Conservation (phyloP, 2,329 filamentous ascomycete species). For the Epichloe aotearoae region DNA sequence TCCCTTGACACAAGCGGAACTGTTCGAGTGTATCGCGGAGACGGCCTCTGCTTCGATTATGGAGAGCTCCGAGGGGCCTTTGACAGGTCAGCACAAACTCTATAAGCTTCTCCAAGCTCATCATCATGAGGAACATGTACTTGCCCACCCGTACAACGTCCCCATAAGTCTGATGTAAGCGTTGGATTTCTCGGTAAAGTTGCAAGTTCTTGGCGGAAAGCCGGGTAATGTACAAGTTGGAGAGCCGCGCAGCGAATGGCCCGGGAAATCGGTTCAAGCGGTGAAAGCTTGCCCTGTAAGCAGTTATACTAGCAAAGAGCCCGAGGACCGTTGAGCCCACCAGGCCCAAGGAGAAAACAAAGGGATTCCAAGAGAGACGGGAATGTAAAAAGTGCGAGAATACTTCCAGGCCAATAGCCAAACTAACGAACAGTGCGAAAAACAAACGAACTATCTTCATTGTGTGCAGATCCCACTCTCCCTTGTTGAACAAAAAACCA, state of each 20-base stretch:
- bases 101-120: neutral
- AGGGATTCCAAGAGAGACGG: neutral
- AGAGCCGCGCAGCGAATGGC: conserved; percentile 14
- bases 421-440: neutral
- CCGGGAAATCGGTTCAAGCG: conserved; percentile 16
- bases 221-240: conserved; percentile 12
- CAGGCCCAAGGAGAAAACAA: neutral
- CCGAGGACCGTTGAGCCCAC: neutral
- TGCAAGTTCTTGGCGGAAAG: conserved; percentile 11
- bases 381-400: neutral
- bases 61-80: conserved; percentile 19
- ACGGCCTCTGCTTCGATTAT: conserved; percentile 17
- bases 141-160: conserved; percentile 17
- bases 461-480: conserved; percentile 15
- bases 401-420: neutral
- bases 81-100: neutral
- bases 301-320: conserved; percentile 8
- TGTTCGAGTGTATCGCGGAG: conserved; percentile 14
- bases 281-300: conserved; percentile 14
- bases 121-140: neutral
- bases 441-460: neutral
- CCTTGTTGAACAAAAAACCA: conserved; percentile 10
- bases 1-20: conserved; percentile 18
- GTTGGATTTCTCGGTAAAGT: conserved; percentile 13
- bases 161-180: conserved; percentile 16